Evolutionary conservation across 495 filamentous ascomycete species (phyloP), one percentile per base, ranked within the genome.

Genomic region (Penicillium odoratum): DNA sequence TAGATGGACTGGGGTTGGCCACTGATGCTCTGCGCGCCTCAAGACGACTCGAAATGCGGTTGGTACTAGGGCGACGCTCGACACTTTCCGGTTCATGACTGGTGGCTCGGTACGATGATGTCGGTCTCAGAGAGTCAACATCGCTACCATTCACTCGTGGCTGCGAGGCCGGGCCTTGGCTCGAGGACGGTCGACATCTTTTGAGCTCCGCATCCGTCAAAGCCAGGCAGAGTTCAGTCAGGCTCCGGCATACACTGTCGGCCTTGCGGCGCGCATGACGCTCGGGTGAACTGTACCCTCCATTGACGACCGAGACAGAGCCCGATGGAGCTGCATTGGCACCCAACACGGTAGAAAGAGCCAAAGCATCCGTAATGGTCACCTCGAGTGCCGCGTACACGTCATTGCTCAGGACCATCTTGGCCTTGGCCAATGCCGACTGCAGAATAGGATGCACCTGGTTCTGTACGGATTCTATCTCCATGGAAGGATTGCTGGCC

Each of bases 191-290:
- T 40, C 69, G 73, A 30, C 68, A 62, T 29, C 49, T 66, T 30
- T 62, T 66, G 18, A 72, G 59, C 28, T 75, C 69, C 51, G 74
- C 73, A 40, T 77, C 77, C n/a, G 88, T 88, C 44, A 98, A 75
- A 15, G 91, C 91, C 40, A 98, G 81, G 66, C 91, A 96, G 25
- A 98, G 79, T 65, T 98, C 94, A 2, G 94, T 98, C 55, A 98
- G 73, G 62, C 89, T 93, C 48, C 94, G 84, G 72, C 95, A 98
- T 70, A 98, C 83, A 65, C 88, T 93, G 68, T 98, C 94, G 30
- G 90, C 90, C 69, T 96, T 98, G 55, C 93, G 84, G 40, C 90
- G 84, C 30, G 97, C 80, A 61, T 92, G 88, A 48, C 93, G 82
- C 64, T 98, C 91, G 9, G 87, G 81, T n/a, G 86, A 74, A 43